Conservation (phyloP, 345 rosid genomes). For the Camelina hispida region DNA sequence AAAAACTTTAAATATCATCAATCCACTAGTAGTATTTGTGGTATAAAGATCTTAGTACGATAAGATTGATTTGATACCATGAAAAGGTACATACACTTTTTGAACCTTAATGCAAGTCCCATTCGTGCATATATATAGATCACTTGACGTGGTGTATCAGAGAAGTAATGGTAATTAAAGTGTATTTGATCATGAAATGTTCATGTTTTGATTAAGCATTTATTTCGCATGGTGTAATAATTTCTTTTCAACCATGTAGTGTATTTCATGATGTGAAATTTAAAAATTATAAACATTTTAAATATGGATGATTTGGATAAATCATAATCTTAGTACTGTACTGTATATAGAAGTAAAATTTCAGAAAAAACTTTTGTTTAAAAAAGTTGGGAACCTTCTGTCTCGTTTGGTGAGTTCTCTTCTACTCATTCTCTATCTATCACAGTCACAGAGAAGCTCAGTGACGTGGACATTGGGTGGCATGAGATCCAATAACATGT, state of each 20-base stretch:
- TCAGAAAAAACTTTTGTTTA: no score
- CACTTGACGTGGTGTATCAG: not conserved
- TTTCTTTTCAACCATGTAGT: no score
- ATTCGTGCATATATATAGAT: not conserved
- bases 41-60: not conserved
- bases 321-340: no score
- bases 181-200: not conserved
- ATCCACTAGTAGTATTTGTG: not conserved
- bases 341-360: no score
- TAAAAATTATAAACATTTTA: no score
- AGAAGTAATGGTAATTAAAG: not conserved
- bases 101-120: not conserved
- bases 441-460: not conserved
- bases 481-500: not conserved
- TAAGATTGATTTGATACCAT: not conserved
- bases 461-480: slow-evolving; percentile 20
- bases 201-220: not conserved
- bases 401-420: not conserved
- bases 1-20: not conserved
- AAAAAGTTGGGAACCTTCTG: not conserved
- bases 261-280: not conserved
- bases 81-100: not conserved
- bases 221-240: not conserved
- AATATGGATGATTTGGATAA: no score
- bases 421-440: not conserved